Evolutionary conservation across 495 filamentous ascomycete genomes (phyloP).

Genomic region (Tuber magnatum): DNA sequence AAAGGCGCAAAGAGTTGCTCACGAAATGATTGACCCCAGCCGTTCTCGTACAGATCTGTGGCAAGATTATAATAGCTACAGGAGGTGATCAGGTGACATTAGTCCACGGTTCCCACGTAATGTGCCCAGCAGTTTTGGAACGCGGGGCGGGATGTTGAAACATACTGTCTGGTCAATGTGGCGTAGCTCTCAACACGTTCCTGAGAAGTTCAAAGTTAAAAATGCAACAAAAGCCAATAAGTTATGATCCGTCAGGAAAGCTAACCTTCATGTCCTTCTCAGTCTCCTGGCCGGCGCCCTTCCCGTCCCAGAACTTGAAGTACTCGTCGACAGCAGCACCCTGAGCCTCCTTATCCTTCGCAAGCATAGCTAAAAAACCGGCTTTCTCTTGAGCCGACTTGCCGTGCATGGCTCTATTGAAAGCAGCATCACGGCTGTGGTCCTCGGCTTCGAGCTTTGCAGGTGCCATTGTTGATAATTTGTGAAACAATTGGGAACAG

Average conservation of each 20-base stretch:
- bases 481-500: background rate
- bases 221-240: background rate
- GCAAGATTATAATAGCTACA: slow-evolving; percentile 93
- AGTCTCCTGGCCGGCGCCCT: slow-evolving; percentile 74
- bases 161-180: slow-evolving; percentile 86
- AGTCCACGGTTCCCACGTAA: background rate
- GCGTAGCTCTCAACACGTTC: slow-evolving; percentile 85
- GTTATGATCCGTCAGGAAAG: background rate
- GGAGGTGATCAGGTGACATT: background rate
- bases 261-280: slow-evolving; percentile 67
- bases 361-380: slow-evolving; percentile 74
- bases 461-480: slow-evolving; percentile 56
- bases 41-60: slow-evolving; percentile 95
- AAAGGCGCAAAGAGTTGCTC: background rate
- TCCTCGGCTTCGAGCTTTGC: slow-evolving; percentile 76
- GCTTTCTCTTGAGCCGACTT: slow-evolving; percentile 63
- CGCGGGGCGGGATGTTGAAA: slow-evolving; percentile 25
- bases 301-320: slow-evolving; percentile 99
- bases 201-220: slow-evolving; percentile 43
- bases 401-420: slow-evolving; percentile 88
- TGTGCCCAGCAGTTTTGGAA: background rate
- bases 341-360: slow-evolving; percentile 75
- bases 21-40: slow-evolving; percentile 68
- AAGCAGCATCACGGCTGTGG: slow-evolving; percentile 80
- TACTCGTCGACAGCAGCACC: slow-evolving; percentile 91